Evolutionary conservation across 805 yeast species (phyloP), one percentile per base, ranked within the genome.

Genomic region (Blastobotrys parvus): DNA sequence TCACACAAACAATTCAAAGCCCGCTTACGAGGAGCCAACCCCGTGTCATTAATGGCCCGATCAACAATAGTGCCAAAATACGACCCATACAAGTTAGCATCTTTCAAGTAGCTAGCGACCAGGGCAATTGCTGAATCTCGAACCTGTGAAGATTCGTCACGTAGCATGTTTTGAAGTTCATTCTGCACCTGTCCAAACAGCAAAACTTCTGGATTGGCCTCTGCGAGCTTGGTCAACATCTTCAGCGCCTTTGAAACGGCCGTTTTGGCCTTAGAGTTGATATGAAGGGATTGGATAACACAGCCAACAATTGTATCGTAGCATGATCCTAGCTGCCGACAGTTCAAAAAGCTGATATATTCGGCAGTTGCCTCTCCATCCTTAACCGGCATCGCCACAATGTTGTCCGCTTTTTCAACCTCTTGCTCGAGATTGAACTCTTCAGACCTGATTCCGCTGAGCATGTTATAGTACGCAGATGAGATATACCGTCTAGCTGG

Each of bases 91-190:
- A 36, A 17, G 13, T 10, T 23, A 13, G 39, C 29, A 22, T 36
- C 18, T 2, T 68, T 67, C 17, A 74, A 64, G 43, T 71, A 75
- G 41, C 66, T 69, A 8, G 71, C 70, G 20, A 87, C 60, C 32
- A 87, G 66, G 35, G 84, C 92, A 22, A 87, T 63, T 2, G 80
- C 80, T 0, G 94, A 85, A 52, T 82, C 88, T 45, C 87, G 70
- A 0, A 86, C 90, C 32, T 80, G 71, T 0, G 94, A 77, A 2
- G 87, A 82, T 0, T 71, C 55, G 47, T 82, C 90, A 3, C 56
- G 60, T 31, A 87, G 61, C 37, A 77, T 63, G 7, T 59, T 64
- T 1, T 75, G 63, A 2, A 87, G 65, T 0, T 82, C 68, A 1
- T 61, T 61, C 49, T 71, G 78, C 4, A 86, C 71, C 7, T 63